phyloP scores from a whole-genome alignment of 2,329 filamentous ascomycete genomes.

The Leptographium procerum region DNA sequence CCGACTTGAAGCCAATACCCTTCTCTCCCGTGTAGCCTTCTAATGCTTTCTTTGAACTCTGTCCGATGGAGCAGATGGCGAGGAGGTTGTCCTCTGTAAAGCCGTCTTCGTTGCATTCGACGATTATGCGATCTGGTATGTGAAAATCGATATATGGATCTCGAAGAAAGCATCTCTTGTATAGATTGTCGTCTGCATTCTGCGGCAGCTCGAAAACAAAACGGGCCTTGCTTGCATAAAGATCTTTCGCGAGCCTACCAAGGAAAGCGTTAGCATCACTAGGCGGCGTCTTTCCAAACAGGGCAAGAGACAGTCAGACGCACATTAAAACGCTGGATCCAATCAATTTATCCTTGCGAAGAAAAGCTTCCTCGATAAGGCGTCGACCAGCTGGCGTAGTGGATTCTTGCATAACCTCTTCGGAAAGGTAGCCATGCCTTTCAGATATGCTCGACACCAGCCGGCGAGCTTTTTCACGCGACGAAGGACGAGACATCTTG shows the following conservation, averaged over 20 bases:
- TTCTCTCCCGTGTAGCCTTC: constrained; percentile 37
- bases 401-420: too few species aligned
- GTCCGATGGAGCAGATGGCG: constrained; percentile 33
- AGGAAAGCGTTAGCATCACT: too few species aligned
- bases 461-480: too few species aligned
- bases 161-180: constrained; percentile 8
- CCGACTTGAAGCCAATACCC: constrained; percentile 40
- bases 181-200: constrained; percentile 40
- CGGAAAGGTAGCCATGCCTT: too few species aligned
- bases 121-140: constrained; percentile 25
- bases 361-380: too few species aligned
- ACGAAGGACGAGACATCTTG: too few species aligned
- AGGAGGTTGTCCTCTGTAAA: constrained; percentile 29
- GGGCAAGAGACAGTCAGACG: too few species aligned
- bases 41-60: constrained; percentile 31
- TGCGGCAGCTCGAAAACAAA: constrained; percentile 43
- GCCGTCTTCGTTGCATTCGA: constrained; percentile 41
- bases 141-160: constrained; percentile 23
- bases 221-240: constrained; percentile 30
- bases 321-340: too few species aligned
- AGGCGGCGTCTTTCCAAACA: too few species aligned
- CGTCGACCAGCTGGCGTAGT: too few species aligned
- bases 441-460: too few species aligned
- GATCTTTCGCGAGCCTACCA: constrained; percentile 27
- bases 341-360: too few species aligned